A percentile compares a stretch with the other conserved stretches of the same genome.
Evolutionary conservation across 2,329 filamentous ascomycete genomes (phyloP).

Genomic region (Aspergillus neotritici): DNA sequence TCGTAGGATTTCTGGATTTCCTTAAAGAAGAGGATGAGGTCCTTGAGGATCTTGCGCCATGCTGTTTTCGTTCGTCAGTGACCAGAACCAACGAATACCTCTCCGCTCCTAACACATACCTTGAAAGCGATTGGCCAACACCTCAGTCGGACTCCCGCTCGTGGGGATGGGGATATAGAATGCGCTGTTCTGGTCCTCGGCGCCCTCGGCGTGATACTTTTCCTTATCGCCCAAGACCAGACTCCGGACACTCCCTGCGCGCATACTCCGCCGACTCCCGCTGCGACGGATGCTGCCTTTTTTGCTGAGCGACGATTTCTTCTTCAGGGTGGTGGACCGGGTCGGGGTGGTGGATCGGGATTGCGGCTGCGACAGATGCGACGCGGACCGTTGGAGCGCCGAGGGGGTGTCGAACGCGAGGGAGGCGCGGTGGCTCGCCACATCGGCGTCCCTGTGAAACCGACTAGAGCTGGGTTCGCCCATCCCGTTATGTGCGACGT

Average conservation of each 20-base stretch:
- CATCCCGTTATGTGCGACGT: slow-evolving; percentile 29
- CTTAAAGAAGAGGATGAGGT: slow-evolving; percentile 87
- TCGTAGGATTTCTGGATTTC: slow-evolving; percentile 90
- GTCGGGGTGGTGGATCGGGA: slow-evolving; percentile 37
- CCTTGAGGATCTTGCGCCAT: slow-evolving; percentile 93
- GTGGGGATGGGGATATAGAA: slow-evolving; percentile 90
- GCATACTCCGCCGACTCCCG: slow-evolving; percentile 72
- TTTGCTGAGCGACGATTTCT: slow-evolving; percentile 73
- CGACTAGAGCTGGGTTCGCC: slow-evolving; percentile 30
- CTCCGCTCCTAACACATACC: slow-evolving; percentile 53
- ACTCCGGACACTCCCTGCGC: slow-evolving; percentile 80
- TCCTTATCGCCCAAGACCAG: slow-evolving; percentile 63
- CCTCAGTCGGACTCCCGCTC: slow-evolving; percentile 77
- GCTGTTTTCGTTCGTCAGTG: slow-evolving; percentile 47
- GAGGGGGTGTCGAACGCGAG: slow-evolving; percentile 24
- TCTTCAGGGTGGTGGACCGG: slow-evolving; percentile 73
- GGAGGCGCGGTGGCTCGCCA: slow-evolving; percentile 32
- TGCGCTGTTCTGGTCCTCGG: slow-evolving; percentile 68
- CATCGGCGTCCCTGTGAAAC: slow-evolving; percentile 37
- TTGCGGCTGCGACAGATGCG: slow-evolving; percentile 34
- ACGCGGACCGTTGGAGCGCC: slow-evolving; percentile 35
- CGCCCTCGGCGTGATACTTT: slow-evolving; percentile 41
- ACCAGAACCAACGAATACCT: slow-evolving; percentile 3
- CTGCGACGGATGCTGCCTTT: slow-evolving; percentile 70
- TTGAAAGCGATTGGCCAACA: slow-evolving; percentile 82